Percentiles rank a stretch among this genome's conserved stretches.
Evolutionary conservation across 176 grass and related monocot species (phyloP).

Genomic region (Oryza australiensis): DNA sequence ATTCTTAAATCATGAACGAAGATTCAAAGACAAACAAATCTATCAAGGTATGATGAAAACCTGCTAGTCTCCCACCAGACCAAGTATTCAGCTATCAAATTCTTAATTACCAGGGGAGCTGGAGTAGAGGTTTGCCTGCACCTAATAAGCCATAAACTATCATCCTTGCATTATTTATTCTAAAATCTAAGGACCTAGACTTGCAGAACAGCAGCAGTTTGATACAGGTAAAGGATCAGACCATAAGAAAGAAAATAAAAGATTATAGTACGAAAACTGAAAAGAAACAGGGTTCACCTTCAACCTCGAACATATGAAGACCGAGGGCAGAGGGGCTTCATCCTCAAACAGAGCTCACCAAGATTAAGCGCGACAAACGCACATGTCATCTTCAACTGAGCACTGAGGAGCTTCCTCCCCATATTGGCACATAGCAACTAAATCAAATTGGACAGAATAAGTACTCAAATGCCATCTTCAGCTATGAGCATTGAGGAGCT

Average conservation of each 20-base stretch:
- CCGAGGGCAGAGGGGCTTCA: neutral
- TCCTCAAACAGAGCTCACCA: neutral
- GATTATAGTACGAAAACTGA: neutral
- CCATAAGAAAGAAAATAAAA: neutral
- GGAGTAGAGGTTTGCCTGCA: neutral
- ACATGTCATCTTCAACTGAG: neutral
- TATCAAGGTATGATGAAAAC: neutral
- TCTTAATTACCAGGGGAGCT: neutral
- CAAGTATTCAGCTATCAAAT: conserved; percentile 2
- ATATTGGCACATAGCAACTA: neutral
- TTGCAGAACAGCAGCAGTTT: neutral
- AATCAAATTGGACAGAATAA: neutral
- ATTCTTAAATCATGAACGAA: neutral
- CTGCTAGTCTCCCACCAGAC: neutral
- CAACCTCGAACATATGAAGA: neutral
- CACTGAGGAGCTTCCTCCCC: neutral
- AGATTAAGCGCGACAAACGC: neutral
- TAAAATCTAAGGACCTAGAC: neutral
- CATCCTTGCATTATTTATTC: neutral
- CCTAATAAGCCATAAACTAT: neutral
- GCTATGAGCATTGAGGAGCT: neutral
- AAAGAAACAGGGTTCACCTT: neutral
- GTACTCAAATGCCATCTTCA: neutral
- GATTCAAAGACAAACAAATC: neutral
- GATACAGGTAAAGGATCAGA: neutral